A percentile compares a stretch with the other conserved stretches of the same genome.
These are phyloP conservation scores for Acanthamoeba healyi DNA, from an alignment of 208 protist species.

Conservation along the genomic window DNA sequence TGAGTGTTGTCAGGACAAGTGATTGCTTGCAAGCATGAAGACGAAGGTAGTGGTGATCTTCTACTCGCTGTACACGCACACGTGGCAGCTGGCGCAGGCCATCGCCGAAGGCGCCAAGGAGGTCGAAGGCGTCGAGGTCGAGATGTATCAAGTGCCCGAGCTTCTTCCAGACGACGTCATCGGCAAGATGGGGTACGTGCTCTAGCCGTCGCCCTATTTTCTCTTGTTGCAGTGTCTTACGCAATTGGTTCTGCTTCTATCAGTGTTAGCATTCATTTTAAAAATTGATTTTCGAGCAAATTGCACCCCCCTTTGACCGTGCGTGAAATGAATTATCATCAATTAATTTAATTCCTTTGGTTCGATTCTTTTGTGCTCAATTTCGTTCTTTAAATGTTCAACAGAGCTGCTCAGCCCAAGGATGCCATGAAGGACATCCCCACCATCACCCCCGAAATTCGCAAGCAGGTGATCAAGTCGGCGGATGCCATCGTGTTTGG, in stretches of 20 bases:
- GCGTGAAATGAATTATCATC: no score
- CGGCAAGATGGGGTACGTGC: slow-evolving; percentile 82
- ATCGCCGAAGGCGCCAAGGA: slow-evolving; percentile 79
- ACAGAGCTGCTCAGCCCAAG: slow-evolving; percentile 43
- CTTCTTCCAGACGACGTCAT: slow-evolving; percentile 86
- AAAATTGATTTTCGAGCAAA: no score
- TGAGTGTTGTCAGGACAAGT: no score
- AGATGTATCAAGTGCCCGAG: slow-evolving; percentile 85
- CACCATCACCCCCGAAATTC: slow-evolving; percentile 61
- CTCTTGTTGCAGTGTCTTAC: neutral
- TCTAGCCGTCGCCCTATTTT: neutral
- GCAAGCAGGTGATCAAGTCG: slow-evolving; percentile 71
- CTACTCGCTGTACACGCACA: slow-evolving; percentile 77
- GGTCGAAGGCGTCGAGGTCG: slow-evolving; percentile 81
- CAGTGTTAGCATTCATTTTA: no score
- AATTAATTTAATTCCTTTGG: no score
- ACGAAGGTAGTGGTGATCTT: slow-evolving; percentile 76
- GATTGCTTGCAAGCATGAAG: no score
- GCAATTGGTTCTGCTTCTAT: no score
- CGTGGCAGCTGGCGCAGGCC: slow-evolving; percentile 79
- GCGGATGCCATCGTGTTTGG: slow-evolving; percentile 85
- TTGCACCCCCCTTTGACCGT: no score
- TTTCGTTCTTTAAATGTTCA: neutral
- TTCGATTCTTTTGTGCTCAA: neutral
- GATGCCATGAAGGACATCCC: slow-evolving; percentile 72